phyloP scores from a whole-genome alignment of 306 rosid species.

The Vigna radiata region DNA sequence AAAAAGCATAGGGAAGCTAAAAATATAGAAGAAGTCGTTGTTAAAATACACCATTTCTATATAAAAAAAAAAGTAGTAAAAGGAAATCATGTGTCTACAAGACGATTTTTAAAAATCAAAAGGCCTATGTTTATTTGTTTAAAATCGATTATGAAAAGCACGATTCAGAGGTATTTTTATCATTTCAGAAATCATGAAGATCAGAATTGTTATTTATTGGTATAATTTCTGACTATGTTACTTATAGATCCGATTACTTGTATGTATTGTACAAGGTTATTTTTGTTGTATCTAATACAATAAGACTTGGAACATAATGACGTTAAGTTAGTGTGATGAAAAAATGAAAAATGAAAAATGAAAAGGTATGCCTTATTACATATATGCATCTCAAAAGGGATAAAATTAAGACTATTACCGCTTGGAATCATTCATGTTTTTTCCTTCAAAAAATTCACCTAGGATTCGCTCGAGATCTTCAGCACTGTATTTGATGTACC shows the following conservation, averaged over 20 bases:
- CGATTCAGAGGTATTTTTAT: too few species aligned
- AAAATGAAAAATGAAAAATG: background rate
- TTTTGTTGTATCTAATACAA: conserved; percentile 3
- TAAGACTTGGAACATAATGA: background rate
- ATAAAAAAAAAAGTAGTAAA: too few species aligned
- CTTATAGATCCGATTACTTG: background rate
- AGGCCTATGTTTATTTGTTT: too few species aligned
- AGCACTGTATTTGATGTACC: conserved; percentile 64
- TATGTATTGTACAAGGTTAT: background rate
- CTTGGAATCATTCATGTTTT: conserved; percentile 67
- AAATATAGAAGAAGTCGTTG: too few species aligned
- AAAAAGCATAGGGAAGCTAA: too few species aligned
- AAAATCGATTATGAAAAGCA: too few species aligned
- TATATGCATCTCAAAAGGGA: conserved; percentile 6
- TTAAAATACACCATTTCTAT: too few species aligned
- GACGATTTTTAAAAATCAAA: too few species aligned
- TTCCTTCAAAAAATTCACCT: conserved; percentile 88
- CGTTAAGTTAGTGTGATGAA: background rate
- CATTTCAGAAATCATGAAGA: too few species aligned
- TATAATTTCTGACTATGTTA: background rate
- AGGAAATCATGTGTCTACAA: too few species aligned
- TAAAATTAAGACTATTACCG: background rate
- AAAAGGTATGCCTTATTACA: conserved; percentile 1
- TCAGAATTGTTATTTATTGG: too few species aligned
- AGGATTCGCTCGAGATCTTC: conserved; percentile 86